A percentile compares a stretch with the other conserved stretches of the same genome.
Conservation (phyloP, 306 rosid genomes). For the Cucumis cinereus region DNA sequence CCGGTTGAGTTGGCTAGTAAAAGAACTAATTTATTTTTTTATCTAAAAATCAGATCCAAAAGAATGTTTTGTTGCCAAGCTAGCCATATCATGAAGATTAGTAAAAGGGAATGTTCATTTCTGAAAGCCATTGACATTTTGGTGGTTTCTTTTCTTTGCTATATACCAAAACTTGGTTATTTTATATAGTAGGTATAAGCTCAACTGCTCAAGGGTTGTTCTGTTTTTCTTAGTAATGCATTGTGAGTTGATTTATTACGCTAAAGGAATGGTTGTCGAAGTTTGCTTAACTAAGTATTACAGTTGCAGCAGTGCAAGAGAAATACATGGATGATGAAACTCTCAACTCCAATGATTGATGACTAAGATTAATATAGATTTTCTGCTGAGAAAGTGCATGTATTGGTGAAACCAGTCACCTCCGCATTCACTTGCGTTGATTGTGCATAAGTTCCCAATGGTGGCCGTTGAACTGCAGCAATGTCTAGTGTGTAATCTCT, state of each 20-base stretch:
- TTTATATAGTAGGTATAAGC: neutral
- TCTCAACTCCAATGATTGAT: slow-evolving; percentile 22
- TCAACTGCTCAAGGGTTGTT: neutral
- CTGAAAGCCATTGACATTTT: neutral
- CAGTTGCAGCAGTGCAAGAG: slow-evolving; percentile 98
- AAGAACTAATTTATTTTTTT: neutral
- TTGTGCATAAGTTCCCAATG: neutral
- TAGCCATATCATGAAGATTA: neutral
- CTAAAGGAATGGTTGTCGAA: neutral
- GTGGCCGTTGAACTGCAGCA: neutral
- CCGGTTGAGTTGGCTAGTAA: neutral
- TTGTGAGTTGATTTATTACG: neutral
- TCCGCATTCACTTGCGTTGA: neutral
- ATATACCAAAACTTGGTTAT: neutral
- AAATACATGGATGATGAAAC: slow-evolving; percentile 75
- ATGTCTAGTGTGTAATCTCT: neutral
- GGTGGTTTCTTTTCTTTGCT: neutral
- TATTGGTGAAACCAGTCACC: neutral
- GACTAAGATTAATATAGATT: neutral
- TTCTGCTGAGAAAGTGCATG: neutral
- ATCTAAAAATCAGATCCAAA: neutral
- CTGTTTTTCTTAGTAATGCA: neutral
- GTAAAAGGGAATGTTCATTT: neutral
- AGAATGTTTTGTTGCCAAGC: neutral
- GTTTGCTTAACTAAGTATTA: slow-evolving; percentile 47